Conservation (phyloP, 441 rosid genomes). For the Flueggea neowawraea region DNA sequence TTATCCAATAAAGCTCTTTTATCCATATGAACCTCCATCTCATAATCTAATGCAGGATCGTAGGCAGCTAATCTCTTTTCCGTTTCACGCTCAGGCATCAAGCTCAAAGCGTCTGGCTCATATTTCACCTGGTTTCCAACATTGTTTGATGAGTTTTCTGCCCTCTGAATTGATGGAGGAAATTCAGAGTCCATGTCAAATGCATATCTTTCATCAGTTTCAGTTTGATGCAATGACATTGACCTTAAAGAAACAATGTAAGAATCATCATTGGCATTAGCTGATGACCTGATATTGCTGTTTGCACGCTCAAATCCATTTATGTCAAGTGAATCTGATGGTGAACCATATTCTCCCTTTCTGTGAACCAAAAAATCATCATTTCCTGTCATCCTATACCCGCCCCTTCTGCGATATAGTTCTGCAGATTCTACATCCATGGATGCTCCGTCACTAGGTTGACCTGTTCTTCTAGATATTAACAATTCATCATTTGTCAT, state of each 20-base stretch:
- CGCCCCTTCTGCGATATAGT: conserved; percentile 35
- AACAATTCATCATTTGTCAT: conserved; percentile 55
- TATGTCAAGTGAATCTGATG: conserved; percentile 45
- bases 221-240: conserved; percentile 35
- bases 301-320: conserved; percentile 53
- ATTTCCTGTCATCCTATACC: conserved; percentile 36
- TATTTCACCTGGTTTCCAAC: conserved; percentile 39
- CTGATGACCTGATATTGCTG: conserved; percentile 39
- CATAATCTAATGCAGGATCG: conserved; percentile 86
- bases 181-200: conserved; percentile 67
- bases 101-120: conserved; percentile 78
- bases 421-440: conserved; percentile 39
- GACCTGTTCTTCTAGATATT: conserved; percentile 34
- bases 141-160: conserved; percentile 32
- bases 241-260: conserved; percentile 65
- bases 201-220: conserved; percentile 39
- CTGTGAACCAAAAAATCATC: conserved; percentile 57
- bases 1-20: conserved; percentile 32
- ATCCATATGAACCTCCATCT: conserved; percentile 40
- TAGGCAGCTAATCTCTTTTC: conserved; percentile 56
- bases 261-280: conserved; percentile 69
- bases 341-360: conserved; percentile 32
- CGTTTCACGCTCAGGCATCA: conserved; percentile 71
- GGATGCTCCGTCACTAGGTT: conserved; percentile 30
- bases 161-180: conserved; percentile 37